phyloP scores from a whole-genome alignment of 2,329 filamentous ascomycete species.

The Passalora sequoiae region DNA sequence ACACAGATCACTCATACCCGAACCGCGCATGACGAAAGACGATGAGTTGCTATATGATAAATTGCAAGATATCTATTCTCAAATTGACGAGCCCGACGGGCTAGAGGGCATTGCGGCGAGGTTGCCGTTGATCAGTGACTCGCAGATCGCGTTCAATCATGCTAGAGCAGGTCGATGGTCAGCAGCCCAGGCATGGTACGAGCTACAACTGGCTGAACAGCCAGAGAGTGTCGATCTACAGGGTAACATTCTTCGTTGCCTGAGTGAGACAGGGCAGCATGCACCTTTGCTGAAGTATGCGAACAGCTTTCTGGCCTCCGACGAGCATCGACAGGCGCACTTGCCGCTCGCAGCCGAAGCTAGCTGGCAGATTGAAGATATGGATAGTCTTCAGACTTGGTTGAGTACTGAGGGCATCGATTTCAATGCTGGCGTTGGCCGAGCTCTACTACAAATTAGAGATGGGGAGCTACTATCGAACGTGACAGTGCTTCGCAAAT shows the following conservation, averaged over 20 bases:
- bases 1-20: slow-evolving; percentile 36
- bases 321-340: slow-evolving; percentile 8
- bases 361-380: slow-evolving; percentile 82
- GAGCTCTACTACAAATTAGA: slow-evolving; percentile 56
- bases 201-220: slow-evolving; percentile 75
- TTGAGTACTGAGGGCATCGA: slow-evolving; percentile 42
- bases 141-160: slow-evolving; percentile 89
- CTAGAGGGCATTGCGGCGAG: slow-evolving; percentile 90
- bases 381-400: slow-evolving; percentile 68
- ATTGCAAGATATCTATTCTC: slow-evolving; percentile 88
- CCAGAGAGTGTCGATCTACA: slow-evolving; percentile 74
- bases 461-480: slow-evolving; percentile 51
- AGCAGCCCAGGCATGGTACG: slow-evolving; percentile 95
- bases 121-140: slow-evolving; percentile 78
- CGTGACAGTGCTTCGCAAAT: slow-evolving; percentile 62
- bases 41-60: slow-evolving; percentile 51
- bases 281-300: slow-evolving; percentile 69
- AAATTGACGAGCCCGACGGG: slow-evolving; percentile 96
- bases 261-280: slow-evolving; percentile 94
- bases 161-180: slow-evolving; percentile 90
- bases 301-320: slow-evolving; percentile 57
- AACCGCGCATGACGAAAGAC: slow-evolving; percentile 39
- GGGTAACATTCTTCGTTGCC: slow-evolving; percentile 74
- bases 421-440: slow-evolving; percentile 78
- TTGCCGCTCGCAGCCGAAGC: slow-evolving; percentile 85